A percentile compares a stretch with the other conserved stretches of the same genome.
phyloP scores from a whole-genome alignment of 768 basidiomycete genomes.

The Tylopilus felleus region DNA sequence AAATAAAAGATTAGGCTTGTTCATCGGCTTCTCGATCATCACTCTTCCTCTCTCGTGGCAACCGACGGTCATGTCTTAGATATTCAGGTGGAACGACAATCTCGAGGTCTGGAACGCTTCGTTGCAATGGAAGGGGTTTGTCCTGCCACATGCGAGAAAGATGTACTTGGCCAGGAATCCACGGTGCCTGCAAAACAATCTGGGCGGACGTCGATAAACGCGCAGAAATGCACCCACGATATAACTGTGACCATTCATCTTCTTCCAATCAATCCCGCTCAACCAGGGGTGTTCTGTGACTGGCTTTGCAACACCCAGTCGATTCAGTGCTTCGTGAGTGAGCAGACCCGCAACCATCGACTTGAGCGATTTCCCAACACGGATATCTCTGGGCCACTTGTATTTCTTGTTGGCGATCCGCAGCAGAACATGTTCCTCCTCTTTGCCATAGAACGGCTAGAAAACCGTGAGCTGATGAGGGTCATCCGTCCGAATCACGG shows the following conservation, averaged over 20 bases:
- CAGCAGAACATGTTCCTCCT: slow-evolving; percentile 25
- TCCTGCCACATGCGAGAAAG: slow-evolving; percentile 37
- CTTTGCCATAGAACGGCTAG: slow-evolving; percentile 28
- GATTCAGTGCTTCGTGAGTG: slow-evolving; percentile 31
- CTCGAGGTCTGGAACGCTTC: slow-evolving; percentile 39
- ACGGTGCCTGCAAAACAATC: slow-evolving; percentile 39
- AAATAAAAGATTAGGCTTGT: background rate
- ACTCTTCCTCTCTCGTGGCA: slow-evolving; percentile 10
- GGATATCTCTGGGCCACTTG: slow-evolving; percentile 38
- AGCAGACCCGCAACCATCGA: slow-evolving; percentile 43
- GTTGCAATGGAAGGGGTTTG: slow-evolving; percentile 35
- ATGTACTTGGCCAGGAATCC: slow-evolving; percentile 32
- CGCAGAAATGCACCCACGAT: slow-evolving; percentile 36
- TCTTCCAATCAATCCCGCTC: slow-evolving; percentile 43
- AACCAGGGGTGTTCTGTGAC: slow-evolving; percentile 47
- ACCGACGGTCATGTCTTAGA: slow-evolving; percentile 38
- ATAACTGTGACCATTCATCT: slow-evolving; percentile 41
- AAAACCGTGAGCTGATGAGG: background rate
- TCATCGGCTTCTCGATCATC: background rate
- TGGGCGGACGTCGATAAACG: background rate
- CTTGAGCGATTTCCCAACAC: slow-evolving; percentile 40
- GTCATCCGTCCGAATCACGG: background rate
- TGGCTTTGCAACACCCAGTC: slow-evolving; percentile 38
- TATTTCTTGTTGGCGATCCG: slow-evolving; percentile 30
- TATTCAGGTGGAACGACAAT: slow-evolving; percentile 33